Evolutionary conservation across 768 basidiomycete genomes (phyloP).

Genomic region (Auriculariales sp.): DNA sequence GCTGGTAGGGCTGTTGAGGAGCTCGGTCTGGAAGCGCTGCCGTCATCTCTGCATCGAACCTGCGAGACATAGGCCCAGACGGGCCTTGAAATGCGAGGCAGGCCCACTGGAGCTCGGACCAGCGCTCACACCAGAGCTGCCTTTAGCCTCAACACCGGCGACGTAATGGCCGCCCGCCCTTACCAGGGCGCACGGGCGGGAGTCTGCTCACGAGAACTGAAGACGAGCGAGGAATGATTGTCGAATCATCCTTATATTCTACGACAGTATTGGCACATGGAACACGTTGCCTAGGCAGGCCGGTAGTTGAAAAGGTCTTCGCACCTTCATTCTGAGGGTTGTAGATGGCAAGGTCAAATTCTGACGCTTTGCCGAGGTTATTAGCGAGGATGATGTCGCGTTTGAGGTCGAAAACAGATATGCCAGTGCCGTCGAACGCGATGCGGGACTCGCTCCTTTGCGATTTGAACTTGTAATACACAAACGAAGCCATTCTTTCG

Average conservation of each 20-base stretch:
- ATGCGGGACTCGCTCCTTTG: constrained; percentile 89
- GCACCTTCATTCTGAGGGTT: constrained; percentile 88
- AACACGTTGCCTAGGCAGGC: constrained; percentile 24
- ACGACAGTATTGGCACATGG: constrained; percentile 3
- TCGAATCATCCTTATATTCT: constrained; percentile 89
- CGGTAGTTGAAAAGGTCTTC: constrained; percentile 21
- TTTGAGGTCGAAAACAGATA: constrained; percentile 98
- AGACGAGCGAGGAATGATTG: constrained; percentile 86
- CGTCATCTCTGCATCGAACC: constrained; percentile 62
- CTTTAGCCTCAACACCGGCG: constrained; percentile 23
- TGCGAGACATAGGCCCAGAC: constrained; percentile 53
- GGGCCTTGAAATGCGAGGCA: constrained; percentile 23
- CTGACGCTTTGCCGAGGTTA: constrained; percentile 89
- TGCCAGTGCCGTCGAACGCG: constrained; percentile 96
- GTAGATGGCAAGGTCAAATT: constrained; percentile 86
- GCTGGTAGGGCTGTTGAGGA: constrained; percentile 4
- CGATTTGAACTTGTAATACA: constrained; percentile 96
- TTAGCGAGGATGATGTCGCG: constrained; percentile 96
- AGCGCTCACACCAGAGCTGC: no score
- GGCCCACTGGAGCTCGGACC: constrained; percentile 25
- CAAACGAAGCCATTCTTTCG: constrained; percentile 69
- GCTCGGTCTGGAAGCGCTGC: constrained; percentile 43
- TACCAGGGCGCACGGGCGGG: constrained; percentile 67
- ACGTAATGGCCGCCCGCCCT: constrained; percentile 72
- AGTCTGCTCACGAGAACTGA: constrained; percentile 88